Conservation (phyloP, 2,329 filamentous ascomycete genomes). For the Diaporthe batatas region DNA sequence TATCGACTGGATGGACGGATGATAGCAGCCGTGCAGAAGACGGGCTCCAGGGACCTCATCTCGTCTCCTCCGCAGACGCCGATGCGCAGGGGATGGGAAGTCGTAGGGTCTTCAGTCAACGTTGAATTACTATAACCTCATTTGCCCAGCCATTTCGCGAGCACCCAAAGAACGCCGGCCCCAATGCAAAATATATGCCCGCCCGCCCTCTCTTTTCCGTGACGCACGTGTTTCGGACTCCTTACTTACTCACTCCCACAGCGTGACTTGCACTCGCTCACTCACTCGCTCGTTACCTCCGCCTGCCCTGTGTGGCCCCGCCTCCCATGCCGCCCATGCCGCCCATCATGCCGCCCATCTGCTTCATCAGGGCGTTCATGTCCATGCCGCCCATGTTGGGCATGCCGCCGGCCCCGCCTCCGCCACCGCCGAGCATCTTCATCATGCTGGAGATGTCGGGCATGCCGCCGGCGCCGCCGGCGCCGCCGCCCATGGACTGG, state of each 20-base stretch:
- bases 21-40: no score
- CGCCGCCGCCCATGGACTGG: conserved; percentile 88
- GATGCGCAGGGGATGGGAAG: neutral
- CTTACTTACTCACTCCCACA: neutral
- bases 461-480: conserved; percentile 75
- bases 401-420: conserved; percentile 76
- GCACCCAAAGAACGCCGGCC: conserved; percentile 18
- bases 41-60: no score
- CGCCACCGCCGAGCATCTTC: conserved; percentile 88
- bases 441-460: conserved; percentile 88
- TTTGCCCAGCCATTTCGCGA: neutral
- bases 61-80: neutral
- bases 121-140: conserved; percentile 16
- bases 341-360: conserved; percentile 44
- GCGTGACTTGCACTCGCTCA: neutral
- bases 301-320: conserved; percentile 31
- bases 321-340: conserved; percentile 40
- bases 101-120: neutral
- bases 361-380: conserved; percentile 42
- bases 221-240: neutral
- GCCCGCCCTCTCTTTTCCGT: neutral
- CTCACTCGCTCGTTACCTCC: conserved; percentile 22
- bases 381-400: conserved; percentile 72
- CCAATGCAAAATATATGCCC: conserved; percentile 26
- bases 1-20: no score